Evolutionary conservation across 768 basidiomycete species (phyloP), one percentile per base, ranked within the genome.

Genomic region (Trametes cubensis): DNA sequence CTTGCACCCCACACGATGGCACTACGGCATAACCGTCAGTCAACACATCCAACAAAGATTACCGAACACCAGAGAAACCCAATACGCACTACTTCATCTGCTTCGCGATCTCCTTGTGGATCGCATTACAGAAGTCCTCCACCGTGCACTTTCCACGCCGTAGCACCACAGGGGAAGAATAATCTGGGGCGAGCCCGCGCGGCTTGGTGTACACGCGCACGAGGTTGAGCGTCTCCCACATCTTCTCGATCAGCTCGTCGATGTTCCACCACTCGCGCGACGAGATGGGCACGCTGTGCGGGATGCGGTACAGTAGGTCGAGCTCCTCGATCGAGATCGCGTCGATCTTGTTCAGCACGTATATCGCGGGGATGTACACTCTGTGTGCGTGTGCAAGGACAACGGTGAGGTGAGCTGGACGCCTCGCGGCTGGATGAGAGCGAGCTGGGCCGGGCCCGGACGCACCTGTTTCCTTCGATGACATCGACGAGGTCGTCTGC

Each of bases 251-350:
- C 50, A 99, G 82, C 72, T 99, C 97, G 74, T 98, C 97, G 68
- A 99, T 79, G 76, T 98, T 98, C 67, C 97, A 80, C 97, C 97
- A 98, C 69, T 95, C 88, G 63, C 84, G 85, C 3, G 94, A 97
- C 17, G 94, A 95, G 72, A 99, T 82, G 4, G 97, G 97, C 10
- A 98, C 96, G 46, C 92, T 94, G 74, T 92, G 83, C 3, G 97
- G 97, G 61, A 99, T 99, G 76, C 94, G 92, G 79, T 95, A 94
- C 80, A 96, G 76, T 58, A 96, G 83, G 75, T 98, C 96, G 25
- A 98, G 85, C 76, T 98, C 96, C 74, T 98, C 96, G 75, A 98
- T 97, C 56, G 94, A 95, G 70, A 98, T 98, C 20, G 93, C 97
- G 74, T 99, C 97, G 71, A 96, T 95, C 88, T 67, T 68, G 65